Percentiles rank a stretch among this genome's conserved stretches.
Conservation (phyloP, 495 filamentous ascomycete genomes). For the Lindgomyces ingoldianus region DNA sequence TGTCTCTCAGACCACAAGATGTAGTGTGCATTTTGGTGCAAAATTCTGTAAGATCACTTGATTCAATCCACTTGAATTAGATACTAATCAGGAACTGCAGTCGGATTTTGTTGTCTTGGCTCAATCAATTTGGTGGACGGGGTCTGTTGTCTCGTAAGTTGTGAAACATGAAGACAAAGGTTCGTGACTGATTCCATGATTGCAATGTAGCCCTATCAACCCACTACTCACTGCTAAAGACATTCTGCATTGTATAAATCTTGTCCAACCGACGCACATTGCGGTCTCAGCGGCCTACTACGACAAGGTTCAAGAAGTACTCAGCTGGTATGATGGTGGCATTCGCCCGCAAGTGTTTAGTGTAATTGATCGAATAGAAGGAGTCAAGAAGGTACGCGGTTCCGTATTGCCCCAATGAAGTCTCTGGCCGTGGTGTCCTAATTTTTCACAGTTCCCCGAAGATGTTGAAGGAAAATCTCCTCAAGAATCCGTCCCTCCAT, state of each 20-base stretch:
- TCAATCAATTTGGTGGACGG: slow-evolving; percentile 23
- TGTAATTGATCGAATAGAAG: slow-evolving; percentile 7
- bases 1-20: slow-evolving; percentile 7
- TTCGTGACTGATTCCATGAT: not conserved
- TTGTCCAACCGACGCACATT: slow-evolving; percentile 8
- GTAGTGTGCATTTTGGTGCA: slow-evolving; percentile 21
- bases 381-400: slow-evolving; percentile 1
- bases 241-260: slow-evolving; percentile 17
- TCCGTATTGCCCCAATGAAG: not conserved
- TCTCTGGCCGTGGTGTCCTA: not conserved
- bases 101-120: slow-evolving; percentile 18
- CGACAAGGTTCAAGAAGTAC: slow-evolving; percentile 10
- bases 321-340: not conserved
- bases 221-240: slow-evolving; percentile 19
- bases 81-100: slow-evolving; percentile 1
- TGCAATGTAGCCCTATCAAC: slow-evolving; percentile 22
- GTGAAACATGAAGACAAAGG: not conserved
- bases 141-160: slow-evolving; percentile 21
- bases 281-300: slow-evolving; percentile 14
- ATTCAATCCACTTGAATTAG: too few species aligned
- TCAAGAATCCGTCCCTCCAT: slow-evolving; percentile 3
- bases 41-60: slow-evolving; percentile 21
- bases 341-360: not conserved
- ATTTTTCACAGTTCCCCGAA: slow-evolving; percentile 11
- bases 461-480: not conserved